These are phyloP conservation scores for Rhododendron mucronatum DNA, from an alignment of 148 eudicot species.

Conservation along the genomic window DNA sequence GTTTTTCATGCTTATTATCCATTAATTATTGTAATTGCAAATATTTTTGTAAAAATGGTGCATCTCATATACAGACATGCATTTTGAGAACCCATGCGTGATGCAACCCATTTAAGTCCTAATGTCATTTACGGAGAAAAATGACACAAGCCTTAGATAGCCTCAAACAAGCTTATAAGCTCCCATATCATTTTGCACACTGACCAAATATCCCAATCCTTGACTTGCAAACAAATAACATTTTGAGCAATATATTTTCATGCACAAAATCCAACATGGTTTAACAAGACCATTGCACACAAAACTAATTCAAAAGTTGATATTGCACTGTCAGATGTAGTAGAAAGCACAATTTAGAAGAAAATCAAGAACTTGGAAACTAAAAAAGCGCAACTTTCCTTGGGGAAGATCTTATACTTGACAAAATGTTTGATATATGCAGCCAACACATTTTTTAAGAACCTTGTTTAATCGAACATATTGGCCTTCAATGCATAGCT, in stretches of 20 bases:
- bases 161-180: neutral
- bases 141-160: neutral
- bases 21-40: neutral
- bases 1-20: neutral
- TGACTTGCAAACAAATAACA: neutral
- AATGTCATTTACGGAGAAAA: neutral
- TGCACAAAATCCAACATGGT: neutral
- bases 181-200: neutral
- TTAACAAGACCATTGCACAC: neutral
- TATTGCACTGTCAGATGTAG: neutral
- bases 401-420: neutral
- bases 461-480: neutral
- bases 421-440: neutral
- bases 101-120: neutral
- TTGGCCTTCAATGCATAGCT: conserved; percentile 19
- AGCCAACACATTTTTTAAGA: neutral
- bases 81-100: neutral
- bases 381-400: neutral
- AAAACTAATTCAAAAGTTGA: neutral
- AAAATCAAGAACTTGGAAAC: neutral
- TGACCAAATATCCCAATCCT: neutral
- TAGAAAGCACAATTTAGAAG: no score
- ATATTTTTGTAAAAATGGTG: neutral
- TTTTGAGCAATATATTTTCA: neutral
- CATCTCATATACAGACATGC: neutral